Conservation (phyloP, 176 grass and related monocot genomes). For the Raddia distichophylla region DNA sequence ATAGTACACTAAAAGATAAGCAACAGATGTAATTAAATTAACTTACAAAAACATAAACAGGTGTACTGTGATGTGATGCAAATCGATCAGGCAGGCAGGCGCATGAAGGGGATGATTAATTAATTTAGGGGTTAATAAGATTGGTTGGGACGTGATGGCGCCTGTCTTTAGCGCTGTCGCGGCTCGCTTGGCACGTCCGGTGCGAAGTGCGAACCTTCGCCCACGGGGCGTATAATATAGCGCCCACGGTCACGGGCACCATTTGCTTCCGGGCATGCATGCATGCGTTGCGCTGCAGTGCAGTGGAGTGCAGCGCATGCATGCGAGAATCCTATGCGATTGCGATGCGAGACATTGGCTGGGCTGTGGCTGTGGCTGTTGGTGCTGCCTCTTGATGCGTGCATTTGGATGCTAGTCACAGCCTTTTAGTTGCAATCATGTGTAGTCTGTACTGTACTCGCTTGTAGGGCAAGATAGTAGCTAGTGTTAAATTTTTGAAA, state of each 20-base stretch:
- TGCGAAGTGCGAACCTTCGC: slow-evolving; percentile 52
- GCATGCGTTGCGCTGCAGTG: no score
- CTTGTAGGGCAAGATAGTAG: not conserved
- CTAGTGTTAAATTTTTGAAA: no score
- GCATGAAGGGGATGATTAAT: not conserved
- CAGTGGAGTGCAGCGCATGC: no score
- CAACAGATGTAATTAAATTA: not conserved
- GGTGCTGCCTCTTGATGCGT: slow-evolving; percentile 34
- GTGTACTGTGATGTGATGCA: not conserved
- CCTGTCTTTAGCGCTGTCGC: slow-evolving; percentile 49
- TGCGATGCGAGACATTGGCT: no score
- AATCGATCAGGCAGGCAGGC: not conserved
- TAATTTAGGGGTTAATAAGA: slow-evolving; percentile 16
- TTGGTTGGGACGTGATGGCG: slow-evolving; percentile 36
- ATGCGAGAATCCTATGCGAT: slow-evolving; percentile 44
- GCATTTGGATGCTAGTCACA: slow-evolving; percentile 41
- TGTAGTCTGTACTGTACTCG: not conserved
- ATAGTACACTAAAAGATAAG: not conserved
- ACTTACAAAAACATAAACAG: not conserved
- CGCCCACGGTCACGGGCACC: slow-evolving; percentile 38
- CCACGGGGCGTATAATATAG: slow-evolving; percentile 24
- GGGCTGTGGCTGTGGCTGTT: not conserved
- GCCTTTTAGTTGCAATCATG: slow-evolving; percentile 38
- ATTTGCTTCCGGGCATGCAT: not conserved
- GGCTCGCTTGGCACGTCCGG: slow-evolving; percentile 41